These are phyloP conservation scores for Scleromitrula shiraiana DNA, from an alignment of 2,329 filamentous ascomycete species.

Conservation along the genomic window DNA sequence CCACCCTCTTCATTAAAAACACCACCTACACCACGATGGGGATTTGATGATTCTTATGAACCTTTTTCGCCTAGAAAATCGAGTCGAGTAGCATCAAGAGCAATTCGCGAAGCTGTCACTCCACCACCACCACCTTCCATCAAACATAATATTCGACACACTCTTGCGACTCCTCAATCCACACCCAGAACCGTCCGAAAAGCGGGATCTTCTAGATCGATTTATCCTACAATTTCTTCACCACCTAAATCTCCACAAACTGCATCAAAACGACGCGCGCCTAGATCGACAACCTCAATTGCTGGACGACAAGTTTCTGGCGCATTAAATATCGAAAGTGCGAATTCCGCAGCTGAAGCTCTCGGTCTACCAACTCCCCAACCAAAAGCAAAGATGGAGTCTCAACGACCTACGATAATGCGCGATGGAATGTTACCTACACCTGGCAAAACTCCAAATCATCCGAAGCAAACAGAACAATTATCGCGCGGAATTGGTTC, in stretches of 20 bases:
- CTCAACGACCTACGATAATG: conserved; percentile 12
- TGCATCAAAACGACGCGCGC: conserved; percentile 20
- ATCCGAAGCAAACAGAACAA: conserved; percentile 46
- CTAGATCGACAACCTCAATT: conserved; percentile 31
- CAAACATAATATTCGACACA: conserved; percentile 30
- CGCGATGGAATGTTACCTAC: conserved; percentile 59
- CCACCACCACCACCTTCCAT: conserved; percentile 40
- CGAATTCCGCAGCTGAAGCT: conserved; percentile 34
- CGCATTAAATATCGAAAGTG: conserved; percentile 37
- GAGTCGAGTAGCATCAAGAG: conserved; percentile 52
- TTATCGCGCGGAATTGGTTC: conserved; percentile 43
- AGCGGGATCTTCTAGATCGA: conserved; percentile 16
- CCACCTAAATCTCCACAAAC: conserved; percentile 24
- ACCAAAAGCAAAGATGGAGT: conserved; percentile 19
- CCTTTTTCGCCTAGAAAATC: conserved; percentile 67
- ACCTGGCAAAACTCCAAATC: conserved; percentile 67
- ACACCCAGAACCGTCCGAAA: conserved; percentile 14
- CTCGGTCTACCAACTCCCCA: conserved; percentile 22
- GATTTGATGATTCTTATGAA: conserved; percentile 60
- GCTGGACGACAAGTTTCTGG: conserved; percentile 41
- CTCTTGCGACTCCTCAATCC: conserved; percentile 20
- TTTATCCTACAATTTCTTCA: conserved; percentile 10
- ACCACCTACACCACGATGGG: conserved; percentile 61
- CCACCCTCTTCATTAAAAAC: conserved; percentile 52
- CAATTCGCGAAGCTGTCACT: conserved; percentile 40